Percentiles rank a stretch among this genome's conserved stretches.
Conservation (phyloP, 2,329 filamentous ascomycete species). For the Arthrinium phaeospermum region DNA sequence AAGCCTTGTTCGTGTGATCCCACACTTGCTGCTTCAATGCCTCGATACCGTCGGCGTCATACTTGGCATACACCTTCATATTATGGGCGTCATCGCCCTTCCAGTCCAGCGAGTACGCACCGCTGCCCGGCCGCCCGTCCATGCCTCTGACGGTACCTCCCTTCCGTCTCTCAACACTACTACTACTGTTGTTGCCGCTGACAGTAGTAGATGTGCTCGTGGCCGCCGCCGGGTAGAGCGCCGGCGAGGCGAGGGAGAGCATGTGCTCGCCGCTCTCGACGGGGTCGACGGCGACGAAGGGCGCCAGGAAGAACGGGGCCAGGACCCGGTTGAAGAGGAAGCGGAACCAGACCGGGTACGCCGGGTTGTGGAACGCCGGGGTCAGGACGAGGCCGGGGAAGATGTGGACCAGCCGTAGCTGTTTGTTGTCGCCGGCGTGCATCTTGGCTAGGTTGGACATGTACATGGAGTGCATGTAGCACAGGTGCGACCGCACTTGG, state of each 20-base stretch:
- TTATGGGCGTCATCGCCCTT: background rate
- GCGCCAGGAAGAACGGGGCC: conserved; percentile 2
- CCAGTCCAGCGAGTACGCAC: conserved; percentile 10
- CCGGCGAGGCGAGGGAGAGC: conserved; percentile 36
- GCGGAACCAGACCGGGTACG: conserved; percentile 20
- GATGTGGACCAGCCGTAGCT: conserved; percentile 14
- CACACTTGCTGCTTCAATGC: background rate
- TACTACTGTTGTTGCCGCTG: too few relatives aligned
- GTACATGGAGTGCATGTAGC: conserved; percentile 20
- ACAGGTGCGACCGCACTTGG: conserved; percentile 18
- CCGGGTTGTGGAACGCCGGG: conserved; percentile 7
- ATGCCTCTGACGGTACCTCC: background rate
- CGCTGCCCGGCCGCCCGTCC: conserved; percentile 9
- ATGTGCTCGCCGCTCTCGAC: conserved; percentile 17
- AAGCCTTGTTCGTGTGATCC: conserved; percentile 17
- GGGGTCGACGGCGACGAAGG: background rate
- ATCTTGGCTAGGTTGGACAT: conserved; percentile 10
- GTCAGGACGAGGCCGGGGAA: conserved; percentile 19
- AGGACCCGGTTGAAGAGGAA: conserved; percentile 30
- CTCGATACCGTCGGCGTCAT: conserved; percentile 27
- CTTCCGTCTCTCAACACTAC: conserved; percentile 20
- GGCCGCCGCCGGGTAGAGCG: background rate
- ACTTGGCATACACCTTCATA: background rate
- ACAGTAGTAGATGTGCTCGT: background rate
- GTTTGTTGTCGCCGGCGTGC: background rate